Evolutionary conservation across 2,329 filamentous ascomycete species (phyloP).

Genomic region (Aureobasidium leucospermi): DNA sequence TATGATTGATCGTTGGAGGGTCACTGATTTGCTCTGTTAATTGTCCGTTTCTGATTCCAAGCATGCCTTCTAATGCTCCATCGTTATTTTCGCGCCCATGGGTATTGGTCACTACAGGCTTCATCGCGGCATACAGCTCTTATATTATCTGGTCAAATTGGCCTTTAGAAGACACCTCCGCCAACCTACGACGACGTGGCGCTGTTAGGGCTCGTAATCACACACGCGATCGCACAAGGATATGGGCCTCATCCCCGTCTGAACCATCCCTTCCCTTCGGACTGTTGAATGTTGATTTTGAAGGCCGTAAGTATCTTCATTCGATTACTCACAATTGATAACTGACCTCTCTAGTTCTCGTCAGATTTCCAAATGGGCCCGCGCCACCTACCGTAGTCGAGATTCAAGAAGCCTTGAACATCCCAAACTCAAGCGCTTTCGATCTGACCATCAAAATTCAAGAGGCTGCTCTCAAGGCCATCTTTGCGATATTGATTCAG

Average conservation of each 20-base stretch:
- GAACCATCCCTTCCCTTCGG: constrained; percentile 5
- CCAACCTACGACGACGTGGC: constrained; percentile 55
- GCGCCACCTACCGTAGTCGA: constrained; percentile 7
- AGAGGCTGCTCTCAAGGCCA: constrained; percentile 5
- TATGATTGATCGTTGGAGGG: constrained; percentile 4
- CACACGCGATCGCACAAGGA: neutral
- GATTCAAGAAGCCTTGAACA: constrained; percentile 3
- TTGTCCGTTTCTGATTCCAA: neutral
- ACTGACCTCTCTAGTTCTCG: neutral
- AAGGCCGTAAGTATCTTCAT: neutral
- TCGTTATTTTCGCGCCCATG: constrained; percentile 34
- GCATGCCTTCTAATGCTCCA: constrained; percentile 5
- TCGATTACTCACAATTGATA: neutral
- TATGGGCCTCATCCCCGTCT: neutral
- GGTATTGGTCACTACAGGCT: constrained; percentile 49
- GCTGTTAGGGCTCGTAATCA: constrained; percentile 48
- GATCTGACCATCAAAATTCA: constrained; percentile 10
- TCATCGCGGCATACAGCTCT: constrained; percentile 50
- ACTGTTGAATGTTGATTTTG: neutral
- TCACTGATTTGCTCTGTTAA: neutral
- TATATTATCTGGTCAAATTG: constrained; percentile 50
- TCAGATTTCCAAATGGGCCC: constrained; percentile 8
- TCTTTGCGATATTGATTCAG: constrained; percentile 5
- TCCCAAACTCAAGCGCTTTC: neutral
- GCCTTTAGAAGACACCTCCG: constrained; percentile 23